A percentile compares a stretch with the other conserved stretches of the same genome.
Conservation (phyloP, 768 basidiomycete genomes). For the Wakefieldia striispora region DNA sequence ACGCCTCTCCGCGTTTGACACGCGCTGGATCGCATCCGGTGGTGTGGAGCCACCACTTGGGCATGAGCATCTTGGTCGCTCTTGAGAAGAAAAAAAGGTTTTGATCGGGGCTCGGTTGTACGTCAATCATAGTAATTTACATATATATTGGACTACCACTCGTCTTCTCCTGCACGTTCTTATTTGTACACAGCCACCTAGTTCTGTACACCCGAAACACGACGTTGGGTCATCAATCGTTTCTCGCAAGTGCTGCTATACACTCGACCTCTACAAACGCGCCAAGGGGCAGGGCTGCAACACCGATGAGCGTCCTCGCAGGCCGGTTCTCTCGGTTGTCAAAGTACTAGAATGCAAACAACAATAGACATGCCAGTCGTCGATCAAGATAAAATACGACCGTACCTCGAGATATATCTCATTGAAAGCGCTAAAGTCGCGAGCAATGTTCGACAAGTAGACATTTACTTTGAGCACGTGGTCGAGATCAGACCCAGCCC, state of each 20-base stretch:
- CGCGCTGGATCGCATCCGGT: background rate
- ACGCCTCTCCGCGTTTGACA: slow-evolving; percentile 5
- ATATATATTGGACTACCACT: background rate
- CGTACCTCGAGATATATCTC: slow-evolving; percentile 36
- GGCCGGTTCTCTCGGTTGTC: slow-evolving; percentile 39
- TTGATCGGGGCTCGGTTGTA: background rate
- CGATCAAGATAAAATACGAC: background rate
- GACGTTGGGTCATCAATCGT: background rate
- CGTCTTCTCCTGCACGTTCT: background rate
- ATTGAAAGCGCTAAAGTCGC: slow-evolving; percentile 41
- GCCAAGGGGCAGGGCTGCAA: slow-evolving; percentile 49
- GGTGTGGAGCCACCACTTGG: slow-evolving; percentile 2
- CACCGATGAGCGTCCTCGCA: slow-evolving; percentile 59
- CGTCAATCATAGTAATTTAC: background rate
- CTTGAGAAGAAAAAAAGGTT: no score
- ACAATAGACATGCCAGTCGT: background rate
- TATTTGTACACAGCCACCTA: background rate
- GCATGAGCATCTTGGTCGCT: no score
- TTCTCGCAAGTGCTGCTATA: slow-evolving; percentile 39
- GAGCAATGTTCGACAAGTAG: slow-evolving; percentile 36
- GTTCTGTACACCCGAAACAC: background rate
- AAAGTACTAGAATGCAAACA: slow-evolving; percentile 42
- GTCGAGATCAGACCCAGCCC: slow-evolving; percentile 36
- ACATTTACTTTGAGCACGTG: slow-evolving; percentile 41
- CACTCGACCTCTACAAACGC: slow-evolving; percentile 64